These are phyloP conservation scores for Boletus coccyginus DNA, from an alignment of 768 basidiomycete genomes.

Conservation along the genomic window DNA sequence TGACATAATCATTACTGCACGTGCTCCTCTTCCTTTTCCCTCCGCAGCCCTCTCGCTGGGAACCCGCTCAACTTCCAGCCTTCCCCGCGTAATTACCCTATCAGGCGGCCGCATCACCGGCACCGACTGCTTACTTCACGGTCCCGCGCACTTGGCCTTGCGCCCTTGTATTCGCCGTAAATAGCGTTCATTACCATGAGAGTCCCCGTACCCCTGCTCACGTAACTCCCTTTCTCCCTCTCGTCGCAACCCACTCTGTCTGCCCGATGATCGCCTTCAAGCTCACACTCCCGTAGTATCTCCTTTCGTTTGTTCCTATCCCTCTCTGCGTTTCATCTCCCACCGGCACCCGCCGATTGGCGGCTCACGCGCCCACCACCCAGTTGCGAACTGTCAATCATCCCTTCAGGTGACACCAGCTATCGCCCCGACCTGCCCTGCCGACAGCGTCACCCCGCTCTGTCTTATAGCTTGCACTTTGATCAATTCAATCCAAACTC, in stretches of 20 bases:
- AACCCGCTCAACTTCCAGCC: not conserved
- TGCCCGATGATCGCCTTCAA: too few relatives aligned
- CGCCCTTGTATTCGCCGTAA: slow-evolving; percentile 1
- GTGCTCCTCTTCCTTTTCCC: not conserved
- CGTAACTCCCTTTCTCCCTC: not conserved
- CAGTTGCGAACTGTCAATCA: not conserved
- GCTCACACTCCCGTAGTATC: too few relatives aligned
- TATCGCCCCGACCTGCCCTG: not conserved
- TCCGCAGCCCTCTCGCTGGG: too few relatives aligned
- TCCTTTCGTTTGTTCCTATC: too few relatives aligned
- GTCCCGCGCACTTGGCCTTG: not conserved
- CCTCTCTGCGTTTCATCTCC: not conserved
- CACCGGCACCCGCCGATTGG: not conserved
- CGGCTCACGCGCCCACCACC: not conserved
- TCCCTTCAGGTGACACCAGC: not conserved
- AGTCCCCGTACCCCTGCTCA: not conserved
- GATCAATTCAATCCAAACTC: not conserved
- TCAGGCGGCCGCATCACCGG: not conserved
- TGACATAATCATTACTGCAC: slow-evolving; percentile 14
- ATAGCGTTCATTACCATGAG: slow-evolving; percentile 4
- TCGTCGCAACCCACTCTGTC: too few relatives aligned
- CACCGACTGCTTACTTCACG: slow-evolving; percentile 7
- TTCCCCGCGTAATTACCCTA: not conserved
- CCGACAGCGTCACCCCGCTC: not conserved
- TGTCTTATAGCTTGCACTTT: not conserved